Conservation (phyloP, 306 rosid species). For the Begonia fuchsioides region DNA sequence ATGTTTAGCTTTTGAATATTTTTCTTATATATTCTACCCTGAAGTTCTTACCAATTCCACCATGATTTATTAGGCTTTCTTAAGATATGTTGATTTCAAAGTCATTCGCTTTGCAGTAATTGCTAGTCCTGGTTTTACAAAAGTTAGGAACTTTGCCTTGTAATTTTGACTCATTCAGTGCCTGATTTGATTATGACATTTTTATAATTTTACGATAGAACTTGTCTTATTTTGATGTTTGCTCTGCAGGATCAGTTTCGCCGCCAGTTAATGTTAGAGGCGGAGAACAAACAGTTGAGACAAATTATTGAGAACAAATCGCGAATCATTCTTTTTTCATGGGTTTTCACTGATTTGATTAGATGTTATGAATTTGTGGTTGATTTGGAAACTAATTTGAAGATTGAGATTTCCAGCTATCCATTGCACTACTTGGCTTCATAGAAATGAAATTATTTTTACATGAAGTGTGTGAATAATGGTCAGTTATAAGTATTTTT, state of each 20-base stretch:
- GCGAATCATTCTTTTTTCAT: conserved; percentile 22
- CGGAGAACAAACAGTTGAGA: conserved; percentile 83
- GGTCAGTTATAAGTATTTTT: too few relatives aligned
- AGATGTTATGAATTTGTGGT: too few relatives aligned
- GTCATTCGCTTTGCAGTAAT: conserved; percentile 91
- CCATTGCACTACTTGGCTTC: too few relatives aligned
- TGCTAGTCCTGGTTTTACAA: conserved; percentile 97
- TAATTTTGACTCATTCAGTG: not conserved
- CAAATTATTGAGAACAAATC: conserved; percentile 87
- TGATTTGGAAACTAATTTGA: too few relatives aligned
- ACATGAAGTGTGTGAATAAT: too few relatives aligned
- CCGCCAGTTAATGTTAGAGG: conserved; percentile 81
- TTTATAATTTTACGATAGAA: too few relatives aligned
- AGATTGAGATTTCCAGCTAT: too few relatives aligned
- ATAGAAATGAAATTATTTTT: too few relatives aligned
- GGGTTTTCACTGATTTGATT: too few relatives aligned
- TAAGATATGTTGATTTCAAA: conserved; percentile 77
- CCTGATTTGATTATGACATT: too few relatives aligned
- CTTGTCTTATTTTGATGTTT: not conserved
- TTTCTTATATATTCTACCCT: not conserved
- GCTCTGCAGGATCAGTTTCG: conserved; percentile 82
- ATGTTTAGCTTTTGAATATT: not conserved
- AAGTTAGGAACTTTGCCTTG: conserved; percentile 32
- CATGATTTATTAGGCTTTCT: conserved; percentile 57
- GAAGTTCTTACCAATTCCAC: conserved; percentile 12